Evolutionary conservation across 2,329 filamentous ascomycete genomes (phyloP).

Genomic region (Aspergillus ustus): DNA sequence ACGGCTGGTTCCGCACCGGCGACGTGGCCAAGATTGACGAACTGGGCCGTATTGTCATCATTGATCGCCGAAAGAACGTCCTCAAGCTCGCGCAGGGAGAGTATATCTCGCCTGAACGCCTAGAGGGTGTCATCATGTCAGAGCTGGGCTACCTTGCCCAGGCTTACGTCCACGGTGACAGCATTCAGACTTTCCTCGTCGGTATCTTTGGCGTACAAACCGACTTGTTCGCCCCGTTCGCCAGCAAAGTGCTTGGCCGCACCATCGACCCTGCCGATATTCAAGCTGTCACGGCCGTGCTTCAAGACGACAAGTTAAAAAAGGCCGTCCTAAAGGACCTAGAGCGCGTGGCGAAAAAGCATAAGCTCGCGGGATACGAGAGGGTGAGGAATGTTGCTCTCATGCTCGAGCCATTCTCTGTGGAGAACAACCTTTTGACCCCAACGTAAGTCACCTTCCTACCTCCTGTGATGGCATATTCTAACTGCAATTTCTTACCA

Average conservation of each 20-base stretch:
- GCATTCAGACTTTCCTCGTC: slow-evolving; percentile 78
- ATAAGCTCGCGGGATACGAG: slow-evolving; percentile 93
- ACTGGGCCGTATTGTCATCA: slow-evolving; percentile 84
- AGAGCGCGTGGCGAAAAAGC: slow-evolving; percentile 75
- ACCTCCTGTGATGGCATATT: too few relatives aligned
- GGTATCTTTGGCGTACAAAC: slow-evolving; percentile 88
- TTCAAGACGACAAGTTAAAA: slow-evolving; percentile 71
- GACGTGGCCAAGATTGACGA: slow-evolving; percentile 88
- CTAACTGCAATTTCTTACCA: too few relatives aligned
- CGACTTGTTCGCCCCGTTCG: slow-evolving; percentile 78
- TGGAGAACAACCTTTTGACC: slow-evolving; percentile 81
- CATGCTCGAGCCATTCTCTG: slow-evolving; percentile 84
- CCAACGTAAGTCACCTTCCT: too few relatives aligned
- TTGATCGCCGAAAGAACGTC: slow-evolving; percentile 99
- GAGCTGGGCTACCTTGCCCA: slow-evolving; percentile 77
- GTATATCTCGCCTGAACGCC: slow-evolving; percentile 95
- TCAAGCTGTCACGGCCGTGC: slow-evolving; percentile 68
- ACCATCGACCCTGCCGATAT: slow-evolving; percentile 66
- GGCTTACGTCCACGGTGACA: slow-evolving; percentile 90
- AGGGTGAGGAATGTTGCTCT: slow-evolving; percentile 74
- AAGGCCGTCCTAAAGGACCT: slow-evolving; percentile 78
- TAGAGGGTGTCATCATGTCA: slow-evolving; percentile 91
- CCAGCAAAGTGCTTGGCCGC: slow-evolving; percentile 74
- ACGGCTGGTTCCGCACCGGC: slow-evolving; percentile 97
- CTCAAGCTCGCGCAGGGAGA: slow-evolving; percentile 97